Base-by-base conservation (phyloP, 2,329 filamentous ascomycete species). In the Cladosporium sp. region DNA sequence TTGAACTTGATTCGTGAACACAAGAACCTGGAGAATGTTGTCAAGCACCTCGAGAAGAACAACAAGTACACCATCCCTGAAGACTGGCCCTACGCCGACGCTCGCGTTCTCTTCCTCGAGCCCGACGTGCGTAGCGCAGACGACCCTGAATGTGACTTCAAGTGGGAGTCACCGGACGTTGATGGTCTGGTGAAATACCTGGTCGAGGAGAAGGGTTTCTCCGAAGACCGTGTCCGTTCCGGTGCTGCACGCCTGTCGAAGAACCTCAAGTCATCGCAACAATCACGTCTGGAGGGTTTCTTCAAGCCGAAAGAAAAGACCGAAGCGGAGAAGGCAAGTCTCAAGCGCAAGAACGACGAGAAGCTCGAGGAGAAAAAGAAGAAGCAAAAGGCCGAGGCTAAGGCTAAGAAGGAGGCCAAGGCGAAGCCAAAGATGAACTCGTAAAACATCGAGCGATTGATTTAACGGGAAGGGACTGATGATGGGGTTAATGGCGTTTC, bases 31-130 rank as follows among this genome's bases (percentile, higher is more conserved):
- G 93, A 98, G 65, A 87, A 86, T 52, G 84, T 98, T 1, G 84
- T 97, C 38, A 88, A 89, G 54, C 79, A 76, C 55, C 86, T 95
- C 58, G 75, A 92, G 64, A 84, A 82, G 33, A 75, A 82, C 11
- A 88, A 88, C 67, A 94, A 93, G 65, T 95, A 86, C 70, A 80
- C 78, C 0, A 76, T 98, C 11, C 93, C 93, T 0, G 91, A 95
- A n/a, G 88, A 96, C 72, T 98, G 93, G 92, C 93, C 93, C 0
- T 98, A 85, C 68, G 77, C 85, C 60, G 91, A 98, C 62, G 94
- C 93, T 7, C 87, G 94, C 35, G 82, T 90, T 15, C 82, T 98
- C 22, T 97, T 98, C 74, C 84, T 94, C 65, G 78, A 92, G 60
- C 93, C 93, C 0, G 90, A 97, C 59, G 92, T 98, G 20, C 84